Percentiles rank a stretch among this genome's conserved stretches.
These are phyloP conservation scores for Trametes pubescens DNA, from an alignment of 1,284 basidiomycete species.

Conservation along the genomic window DNA sequence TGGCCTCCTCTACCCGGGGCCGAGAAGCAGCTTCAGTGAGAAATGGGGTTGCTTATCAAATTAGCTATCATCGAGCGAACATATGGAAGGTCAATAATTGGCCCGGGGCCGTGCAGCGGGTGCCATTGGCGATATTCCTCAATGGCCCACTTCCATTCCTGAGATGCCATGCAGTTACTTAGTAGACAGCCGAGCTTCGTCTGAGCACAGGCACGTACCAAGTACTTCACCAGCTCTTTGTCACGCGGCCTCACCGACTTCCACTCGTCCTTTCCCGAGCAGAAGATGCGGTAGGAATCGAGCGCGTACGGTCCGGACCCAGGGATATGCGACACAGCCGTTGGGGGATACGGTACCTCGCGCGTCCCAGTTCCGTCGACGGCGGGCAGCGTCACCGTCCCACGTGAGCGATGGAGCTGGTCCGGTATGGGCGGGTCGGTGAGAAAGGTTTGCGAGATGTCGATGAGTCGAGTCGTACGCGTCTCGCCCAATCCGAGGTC, in stretches of 20 bases:
- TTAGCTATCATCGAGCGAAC: slow-evolving; percentile 13
- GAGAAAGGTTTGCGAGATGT: slow-evolving; percentile 55
- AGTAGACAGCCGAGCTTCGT: background rate
- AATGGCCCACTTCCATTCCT: slow-evolving; percentile 73
- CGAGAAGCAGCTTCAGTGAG: slow-evolving; percentile 13
- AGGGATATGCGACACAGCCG: slow-evolving; percentile 60
- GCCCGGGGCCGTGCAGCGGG: slow-evolving; percentile 49
- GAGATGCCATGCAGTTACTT: background rate
- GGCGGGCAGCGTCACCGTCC: slow-evolving; percentile 14
- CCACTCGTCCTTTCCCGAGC: slow-evolving; percentile 57
- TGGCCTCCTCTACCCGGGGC: no score
- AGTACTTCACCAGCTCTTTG: slow-evolving; percentile 66
- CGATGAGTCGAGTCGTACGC: slow-evolving; percentile 59
- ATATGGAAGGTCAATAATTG: slow-evolving; percentile 36
- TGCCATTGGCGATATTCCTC: slow-evolving; percentile 58
- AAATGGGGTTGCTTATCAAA: slow-evolving; percentile 6
- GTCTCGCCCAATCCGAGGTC: slow-evolving; percentile 62
- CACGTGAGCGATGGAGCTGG: slow-evolving; percentile 22
- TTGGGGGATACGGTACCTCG: slow-evolving; percentile 48
- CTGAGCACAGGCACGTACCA: slow-evolving; percentile 49
- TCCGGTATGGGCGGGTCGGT: slow-evolving; percentile 50
- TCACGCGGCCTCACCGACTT: slow-evolving; percentile 62
- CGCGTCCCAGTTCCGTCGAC: background rate
- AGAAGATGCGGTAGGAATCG: slow-evolving; percentile 75
- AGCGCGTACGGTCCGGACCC: slow-evolving; percentile 70